Base-by-base conservation (phyloP, 2,329 filamentous ascomycete species). In the Sphaerulina musiva region DNA sequence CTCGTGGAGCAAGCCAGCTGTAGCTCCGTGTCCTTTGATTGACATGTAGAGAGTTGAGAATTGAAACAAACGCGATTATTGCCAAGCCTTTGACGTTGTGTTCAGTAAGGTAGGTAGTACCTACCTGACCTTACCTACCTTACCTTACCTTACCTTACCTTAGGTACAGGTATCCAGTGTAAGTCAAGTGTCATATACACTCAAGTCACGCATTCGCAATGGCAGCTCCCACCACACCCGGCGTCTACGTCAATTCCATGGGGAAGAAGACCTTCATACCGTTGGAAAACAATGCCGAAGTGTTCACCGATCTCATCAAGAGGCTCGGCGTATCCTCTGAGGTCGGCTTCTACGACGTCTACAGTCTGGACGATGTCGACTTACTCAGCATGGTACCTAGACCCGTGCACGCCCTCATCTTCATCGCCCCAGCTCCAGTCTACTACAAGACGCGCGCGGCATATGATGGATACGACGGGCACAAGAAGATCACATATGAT, bases 281-380 rank as follows among this genome's bases (percentile, higher is more conserved):
- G 5, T 59, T 65, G 68, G 78, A 82, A 58, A 81, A 81, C 69
- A 81, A 81, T 61, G 79, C 80, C 4, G 69, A 74, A 41, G 76
- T 81, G 12, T 76, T 81, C 68, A 74, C 72, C 42, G 67, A 71
- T 41, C 73, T 82, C 23, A 73, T 75, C 36, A 69, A 71, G 53
- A 68, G 70, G n/a, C 73, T 82, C 1, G 77, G 77, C 11, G 65
- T 81, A 32, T 73, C 74, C 3, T 59, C 66, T 2, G 58, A 69
- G 32, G 72, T 81, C 32, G 68, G 67, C 36, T 82, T 81, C 66
- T 72, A 79, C 63, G 80, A 82, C 61, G 64, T 81, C 57, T 77
- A 78, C 66, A 76, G 73, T 40, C 70, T 80, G 54, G 73, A 75
- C 42, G 76, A 80, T n/a, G 69, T 72, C 1, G 74, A 76, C 31